Evolutionary conservation across 148 eudicot genomes (phyloP).

Genomic region (Drosera capensis): DNA sequence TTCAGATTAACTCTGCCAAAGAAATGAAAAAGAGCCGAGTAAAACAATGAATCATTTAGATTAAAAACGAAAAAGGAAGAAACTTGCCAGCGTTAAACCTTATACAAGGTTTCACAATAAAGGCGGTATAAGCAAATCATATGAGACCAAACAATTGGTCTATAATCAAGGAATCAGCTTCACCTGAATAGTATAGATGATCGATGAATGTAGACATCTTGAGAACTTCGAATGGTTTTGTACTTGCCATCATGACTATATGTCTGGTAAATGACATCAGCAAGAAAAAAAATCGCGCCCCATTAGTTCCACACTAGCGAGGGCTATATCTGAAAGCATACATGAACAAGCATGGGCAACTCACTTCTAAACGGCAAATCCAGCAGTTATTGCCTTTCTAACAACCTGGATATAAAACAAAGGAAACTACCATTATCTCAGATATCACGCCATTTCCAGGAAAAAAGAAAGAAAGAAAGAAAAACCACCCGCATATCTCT

Average conservation of each 20-base stretch:
- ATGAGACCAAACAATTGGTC: background rate
- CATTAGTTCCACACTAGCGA: too few species aligned
- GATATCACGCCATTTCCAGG: background rate
- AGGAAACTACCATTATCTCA: background rate
- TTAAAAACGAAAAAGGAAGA: background rate
- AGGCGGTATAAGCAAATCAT: background rate
- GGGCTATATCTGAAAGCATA: background rate
- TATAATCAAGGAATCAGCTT: constrained; percentile 7
- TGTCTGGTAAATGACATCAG: constrained; percentile 26
- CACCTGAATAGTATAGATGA: constrained; percentile 92
- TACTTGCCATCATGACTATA: constrained; percentile 84
- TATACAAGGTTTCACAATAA: background rate
- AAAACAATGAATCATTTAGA: background rate
- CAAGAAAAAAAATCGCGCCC: background rate
- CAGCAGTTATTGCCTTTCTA: constrained; percentile 81
- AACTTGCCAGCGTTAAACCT: too few species aligned
- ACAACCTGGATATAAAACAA: constrained; percentile 38
- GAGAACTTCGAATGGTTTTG: constrained; percentile 77
- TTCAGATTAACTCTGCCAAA: constrained; percentile 91
- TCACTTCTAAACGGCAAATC: constrained; percentile 80
- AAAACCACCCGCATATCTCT: constrained; percentile 59
- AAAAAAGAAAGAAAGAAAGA: too few species aligned
- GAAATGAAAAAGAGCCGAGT: constrained; percentile 1
- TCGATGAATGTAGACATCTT: constrained; percentile 95
- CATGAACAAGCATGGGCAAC: constrained; percentile 5